These are phyloP conservation scores for Phellopilus nigrolimitatus DNA, from an alignment of 1,284 basidiomycete genomes.

Conservation along the genomic window DNA sequence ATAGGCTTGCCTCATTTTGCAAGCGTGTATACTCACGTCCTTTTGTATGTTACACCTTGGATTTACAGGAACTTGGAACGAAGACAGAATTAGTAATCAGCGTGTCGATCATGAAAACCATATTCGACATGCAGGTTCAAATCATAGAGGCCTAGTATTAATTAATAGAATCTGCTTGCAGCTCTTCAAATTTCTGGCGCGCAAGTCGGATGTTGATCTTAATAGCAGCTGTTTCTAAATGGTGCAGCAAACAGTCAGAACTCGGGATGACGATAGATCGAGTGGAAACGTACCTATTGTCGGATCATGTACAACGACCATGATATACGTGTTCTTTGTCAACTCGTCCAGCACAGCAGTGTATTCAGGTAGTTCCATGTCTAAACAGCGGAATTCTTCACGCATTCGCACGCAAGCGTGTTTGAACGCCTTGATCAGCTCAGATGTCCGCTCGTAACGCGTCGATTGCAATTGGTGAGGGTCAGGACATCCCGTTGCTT, in stretches of 20 bases:
- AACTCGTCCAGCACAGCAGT: constrained; percentile 93
- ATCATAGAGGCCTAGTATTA: no score
- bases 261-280: no score
- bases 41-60: not conserved
- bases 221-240: constrained; percentile 74
- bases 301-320: constrained; percentile 85
- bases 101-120: no score
- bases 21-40: constrained; percentile 12
- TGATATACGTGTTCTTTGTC: constrained; percentile 91
- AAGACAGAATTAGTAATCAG: no score
- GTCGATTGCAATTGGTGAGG: constrained; percentile 63
- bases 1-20: constrained; percentile 17
- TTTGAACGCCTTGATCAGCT: constrained; percentile 94
- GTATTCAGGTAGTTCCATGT: constrained; percentile 80
- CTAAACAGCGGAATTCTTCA: constrained; percentile 76
- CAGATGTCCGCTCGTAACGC: constrained; percentile 93
- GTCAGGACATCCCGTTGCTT: constrained; percentile 24
- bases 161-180: constrained; percentile 57
- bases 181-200: constrained; percentile 76
- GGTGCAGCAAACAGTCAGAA: not conserved
- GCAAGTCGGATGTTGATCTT: constrained; percentile 81
- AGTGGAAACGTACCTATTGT: constrained; percentile 65
- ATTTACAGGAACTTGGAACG: no score
- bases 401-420: constrained; percentile 80
- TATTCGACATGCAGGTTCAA: no score